Evolutionary conservation across 805 yeast species (phyloP).

Genomic region (Komagataella phaffii): DNA sequence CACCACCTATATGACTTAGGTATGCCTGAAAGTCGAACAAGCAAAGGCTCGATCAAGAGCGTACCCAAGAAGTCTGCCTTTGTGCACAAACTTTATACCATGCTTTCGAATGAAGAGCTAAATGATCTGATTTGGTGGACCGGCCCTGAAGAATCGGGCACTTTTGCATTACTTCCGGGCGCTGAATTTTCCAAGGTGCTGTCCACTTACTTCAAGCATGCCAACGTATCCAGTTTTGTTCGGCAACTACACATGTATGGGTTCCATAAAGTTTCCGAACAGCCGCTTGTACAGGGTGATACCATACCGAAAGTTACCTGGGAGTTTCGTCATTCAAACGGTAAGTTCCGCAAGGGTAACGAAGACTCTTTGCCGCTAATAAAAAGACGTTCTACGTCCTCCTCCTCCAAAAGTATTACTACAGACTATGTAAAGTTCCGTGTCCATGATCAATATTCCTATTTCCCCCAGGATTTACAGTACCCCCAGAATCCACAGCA

Average conservation of each 20-base stretch:
- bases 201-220: conserved; percentile 81
- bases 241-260: conserved; percentile 95
- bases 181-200: conserved; percentile 47
- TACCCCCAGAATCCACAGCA: neutral
- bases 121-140: conserved; percentile 55
- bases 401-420: conserved; percentile 5
- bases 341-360: conserved; percentile 35
- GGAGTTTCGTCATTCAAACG: conserved; percentile 43
- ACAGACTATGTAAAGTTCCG: neutral
- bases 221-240: conserved; percentile 86
- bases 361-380: conserved; percentile 29
- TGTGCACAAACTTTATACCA: conserved; percentile 49
- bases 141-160: conserved; percentile 28
- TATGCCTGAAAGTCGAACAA: neutral
- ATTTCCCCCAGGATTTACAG: neutral
- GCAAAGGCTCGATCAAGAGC: neutral
- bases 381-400: conserved; percentile 32
- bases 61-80: conserved; percentile 39
- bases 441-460: neutral
- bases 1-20: neutral
- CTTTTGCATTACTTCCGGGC: conserved; percentile 54
- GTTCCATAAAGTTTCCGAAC: conserved; percentile 65
- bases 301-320: conserved; percentile 22
- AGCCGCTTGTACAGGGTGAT: conserved; percentile 15
- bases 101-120: conserved; percentile 43